Conservation (phyloP, 345 rosid genomes). For the Physaria fendleri region DNA sequence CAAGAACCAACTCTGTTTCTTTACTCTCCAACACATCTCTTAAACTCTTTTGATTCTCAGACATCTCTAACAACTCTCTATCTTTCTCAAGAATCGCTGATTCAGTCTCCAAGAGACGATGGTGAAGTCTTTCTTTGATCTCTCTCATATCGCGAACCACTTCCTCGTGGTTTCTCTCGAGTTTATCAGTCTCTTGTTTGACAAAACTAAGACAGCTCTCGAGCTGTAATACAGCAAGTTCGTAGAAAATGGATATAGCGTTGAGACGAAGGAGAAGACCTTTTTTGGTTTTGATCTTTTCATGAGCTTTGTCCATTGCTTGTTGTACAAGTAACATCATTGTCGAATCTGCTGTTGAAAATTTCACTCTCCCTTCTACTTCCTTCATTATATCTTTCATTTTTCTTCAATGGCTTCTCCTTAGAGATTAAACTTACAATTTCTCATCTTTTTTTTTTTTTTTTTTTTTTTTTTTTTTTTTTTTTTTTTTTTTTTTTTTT, state of each 20-base stretch:
- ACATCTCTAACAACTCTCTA: conserved; percentile 43
- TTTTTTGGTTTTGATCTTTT: conserved; percentile 52
- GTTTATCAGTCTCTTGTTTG: conserved; percentile 53
- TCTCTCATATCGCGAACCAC: conserved; percentile 53
- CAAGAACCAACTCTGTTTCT: conserved; percentile 48
- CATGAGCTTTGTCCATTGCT: conserved; percentile 79
- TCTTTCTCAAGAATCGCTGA: conserved; percentile 65
- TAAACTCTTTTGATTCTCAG: conserved; percentile 48
- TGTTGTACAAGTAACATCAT: conserved; percentile 75
- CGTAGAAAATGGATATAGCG: conserved; percentile 73
- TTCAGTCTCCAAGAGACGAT: conserved; percentile 59
- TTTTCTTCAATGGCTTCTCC: background rate
- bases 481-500: background rate
- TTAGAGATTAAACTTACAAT: background rate
- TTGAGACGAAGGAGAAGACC: conserved; percentile 61
- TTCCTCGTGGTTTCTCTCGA: conserved; percentile 54
- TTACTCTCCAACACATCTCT: conserved; percentile 49
- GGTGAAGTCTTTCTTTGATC: conserved; percentile 63
- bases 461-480: background rate
- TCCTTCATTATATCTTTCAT: conserved; percentile 24
- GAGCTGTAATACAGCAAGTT: conserved; percentile 68
- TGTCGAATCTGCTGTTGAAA: conserved; percentile 63
- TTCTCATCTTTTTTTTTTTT: background rate
- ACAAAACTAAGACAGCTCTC: conserved; percentile 72
- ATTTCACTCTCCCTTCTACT: conserved; percentile 45